Evolutionary conservation across 306 rosid genomes (phyloP), one percentile per base, ranked within the genome.

Genomic region (Prunus mira): DNA sequence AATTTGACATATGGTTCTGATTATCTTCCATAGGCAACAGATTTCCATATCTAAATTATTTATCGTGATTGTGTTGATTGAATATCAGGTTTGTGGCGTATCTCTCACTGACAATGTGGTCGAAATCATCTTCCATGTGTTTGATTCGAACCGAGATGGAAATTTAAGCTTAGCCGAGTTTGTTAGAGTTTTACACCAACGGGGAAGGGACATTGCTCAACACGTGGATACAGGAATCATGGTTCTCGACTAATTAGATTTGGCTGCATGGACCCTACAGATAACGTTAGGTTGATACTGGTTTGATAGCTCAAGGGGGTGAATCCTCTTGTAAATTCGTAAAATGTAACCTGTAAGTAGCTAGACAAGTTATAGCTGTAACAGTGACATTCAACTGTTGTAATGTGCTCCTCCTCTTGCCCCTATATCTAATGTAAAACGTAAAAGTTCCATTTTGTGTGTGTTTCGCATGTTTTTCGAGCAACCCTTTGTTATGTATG

Each of bases 61-160:
- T 20, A 12, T 19, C 2, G 2, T 60, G 52, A 32, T 38, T 30
- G n/a, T 56, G 13, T 34, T 56, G 12, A 58, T 72, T 63, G 24
- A 66, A 12, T 69, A 71, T 65, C 89, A 95, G 99, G 96, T 90
- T 3, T 95, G 99, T 1, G 89, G 89, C 77, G 18, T 88, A 11
- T 57, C 86, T 82, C 89, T 95, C 61, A 82, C 90, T 1, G 87
- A 86, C 79, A 78, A 76, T 19, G 90, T 92, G 79, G 83, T 92
- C 32, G 87, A 89, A 43, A 87, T 95, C 63, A 86, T 95, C 61
- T 95, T 89, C 74, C 90, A 86, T 75, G 74, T 92, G 80, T 95
- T 95, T 20, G 99, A 95, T 78, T 46, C 87, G 7, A 95, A 95
- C 60, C 28, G 66, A 45, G 99, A 92, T 65, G 97, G 96, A 65